Conservation (phyloP, 306 rosid genomes). For the Ceratonia siliqua region DNA sequence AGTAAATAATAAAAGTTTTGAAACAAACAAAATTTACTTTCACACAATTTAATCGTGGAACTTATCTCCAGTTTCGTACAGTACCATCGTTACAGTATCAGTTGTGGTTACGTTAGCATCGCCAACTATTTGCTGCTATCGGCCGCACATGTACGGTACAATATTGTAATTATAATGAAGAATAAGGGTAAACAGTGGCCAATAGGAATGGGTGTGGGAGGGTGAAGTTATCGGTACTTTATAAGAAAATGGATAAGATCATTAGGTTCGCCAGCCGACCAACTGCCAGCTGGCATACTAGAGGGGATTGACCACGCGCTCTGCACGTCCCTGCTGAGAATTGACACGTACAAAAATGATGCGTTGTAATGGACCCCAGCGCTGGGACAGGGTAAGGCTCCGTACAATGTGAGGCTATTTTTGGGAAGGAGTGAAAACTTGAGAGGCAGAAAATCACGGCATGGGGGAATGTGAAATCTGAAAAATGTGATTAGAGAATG, state of each 20-base stretch:
- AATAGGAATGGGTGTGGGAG: background rate
- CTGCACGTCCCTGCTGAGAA: slow-evolving; percentile 23
- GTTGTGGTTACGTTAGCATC: background rate
- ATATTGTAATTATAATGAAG: slow-evolving; percentile 17
- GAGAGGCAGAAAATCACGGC: too few relatives aligned
- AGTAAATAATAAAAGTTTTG: background rate
- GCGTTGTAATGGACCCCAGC: background rate
- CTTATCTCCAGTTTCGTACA: slow-evolving; percentile 37
- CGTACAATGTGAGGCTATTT: background rate
- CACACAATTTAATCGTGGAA: slow-evolving; percentile 44
- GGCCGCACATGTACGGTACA: slow-evolving; percentile 24
- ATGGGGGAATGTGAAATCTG: too few relatives aligned
- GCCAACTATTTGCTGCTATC: slow-evolving; percentile 27
- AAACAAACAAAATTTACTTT: background rate
- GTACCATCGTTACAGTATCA: background rate
- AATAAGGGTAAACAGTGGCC: background rate
- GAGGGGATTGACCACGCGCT: slow-evolving; percentile 41
- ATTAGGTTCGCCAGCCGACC: slow-evolving; percentile 37
- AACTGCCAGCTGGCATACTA: slow-evolving; percentile 51
- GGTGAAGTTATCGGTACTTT: slow-evolving; percentile 23
- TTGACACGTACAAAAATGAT: slow-evolving; percentile 30
- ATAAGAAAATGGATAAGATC: slow-evolving; percentile 46
- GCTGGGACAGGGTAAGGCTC: background rate
- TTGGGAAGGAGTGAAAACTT: background rate
- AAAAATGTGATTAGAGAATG: too few relatives aligned